These are phyloP conservation scores for Larix kaempferi DNA, from an alignment of 75 land plant genomes.

Conservation along the genomic window DNA sequence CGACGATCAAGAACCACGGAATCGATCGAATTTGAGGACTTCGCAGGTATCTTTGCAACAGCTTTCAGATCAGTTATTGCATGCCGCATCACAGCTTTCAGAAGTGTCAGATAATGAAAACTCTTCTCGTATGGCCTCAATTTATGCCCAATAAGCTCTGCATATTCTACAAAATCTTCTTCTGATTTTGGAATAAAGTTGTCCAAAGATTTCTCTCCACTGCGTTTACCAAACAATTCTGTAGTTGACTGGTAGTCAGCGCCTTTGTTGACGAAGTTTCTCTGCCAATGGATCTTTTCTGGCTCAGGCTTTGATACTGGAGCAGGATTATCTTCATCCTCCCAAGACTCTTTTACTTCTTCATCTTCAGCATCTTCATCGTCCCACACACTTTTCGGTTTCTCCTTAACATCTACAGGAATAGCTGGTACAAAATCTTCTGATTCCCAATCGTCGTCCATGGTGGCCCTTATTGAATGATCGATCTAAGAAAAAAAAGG, in stretches of 20 bases:
- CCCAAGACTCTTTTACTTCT: constrained; percentile 84
- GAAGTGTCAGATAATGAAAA: constrained; percentile 60
- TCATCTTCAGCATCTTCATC: constrained; percentile 87
- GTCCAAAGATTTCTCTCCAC: constrained; percentile 65
- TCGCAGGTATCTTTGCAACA: too few relatives aligned
- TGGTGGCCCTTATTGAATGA: too few relatives aligned
- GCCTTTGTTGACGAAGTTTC: too few relatives aligned
- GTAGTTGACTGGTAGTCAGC: too few relatives aligned
- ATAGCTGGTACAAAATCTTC: too few relatives aligned
- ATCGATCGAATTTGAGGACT: too few relatives aligned
- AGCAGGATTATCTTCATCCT: constrained; percentile 81
- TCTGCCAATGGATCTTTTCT: too few relatives aligned
- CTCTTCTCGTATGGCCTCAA: constrained; percentile 88
- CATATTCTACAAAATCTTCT: constrained; percentile 88
- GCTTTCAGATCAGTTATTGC: constrained; percentile 78
- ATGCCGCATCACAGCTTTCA: constrained; percentile 76
- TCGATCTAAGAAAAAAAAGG: too few relatives aligned
- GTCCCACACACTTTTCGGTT: constrained; percentile 61
- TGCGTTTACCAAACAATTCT: constrained; percentile 73
- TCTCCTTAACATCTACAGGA: too few relatives aligned
- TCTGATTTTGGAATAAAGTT: constrained; percentile 94
- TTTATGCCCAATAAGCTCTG: constrained; percentile 82
- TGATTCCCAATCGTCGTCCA: too few relatives aligned
- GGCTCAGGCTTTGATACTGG: constrained; percentile 17
- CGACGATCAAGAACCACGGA: too few relatives aligned